These are phyloP conservation scores for Penicillium sp. DNA, from an alignment of 2,329 filamentous ascomycete genomes.

Conservation along the genomic window DNA sequence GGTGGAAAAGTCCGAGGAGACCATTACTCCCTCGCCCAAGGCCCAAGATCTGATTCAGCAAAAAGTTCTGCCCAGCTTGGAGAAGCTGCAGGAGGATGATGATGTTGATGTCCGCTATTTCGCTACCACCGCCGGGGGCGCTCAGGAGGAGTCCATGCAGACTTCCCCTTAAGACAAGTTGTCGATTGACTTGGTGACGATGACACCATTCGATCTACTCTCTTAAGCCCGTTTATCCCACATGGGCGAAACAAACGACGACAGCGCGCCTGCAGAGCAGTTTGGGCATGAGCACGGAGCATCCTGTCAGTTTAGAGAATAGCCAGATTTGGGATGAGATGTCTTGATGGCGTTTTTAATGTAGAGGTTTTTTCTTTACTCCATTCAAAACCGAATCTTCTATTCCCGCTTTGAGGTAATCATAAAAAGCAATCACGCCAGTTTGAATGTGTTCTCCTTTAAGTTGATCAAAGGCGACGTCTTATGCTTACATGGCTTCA, in stretches of 20 bases:
- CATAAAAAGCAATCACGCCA: conserved; percentile 30
- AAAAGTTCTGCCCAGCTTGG: conserved; percentile 84
- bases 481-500: not conserved
- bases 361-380: conserved; percentile 41
- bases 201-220: conserved; percentile 20
- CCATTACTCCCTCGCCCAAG: conserved; percentile 65
- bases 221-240: conserved; percentile 13
- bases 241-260: conserved; percentile 23
- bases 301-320: conserved; percentile 46
- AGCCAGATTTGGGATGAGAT: conserved; percentile 45
- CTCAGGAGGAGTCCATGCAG: conserved; percentile 60
- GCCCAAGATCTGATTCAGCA: conserved; percentile 82
- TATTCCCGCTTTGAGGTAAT: conserved; percentile 30
- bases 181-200: not conserved
- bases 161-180: conserved; percentile 52
- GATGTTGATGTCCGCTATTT: conserved; percentile 99
- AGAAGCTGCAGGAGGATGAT: conserved; percentile 95
- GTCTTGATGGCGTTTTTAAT: conserved; percentile 45
- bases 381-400: conserved; percentile 30
- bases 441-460: no score
- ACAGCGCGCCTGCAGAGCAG: conserved; percentile 29
- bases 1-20: conserved; percentile 76
- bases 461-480: conserved; percentile 5
- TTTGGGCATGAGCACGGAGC: conserved; percentile 28
- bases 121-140: conserved; percentile 81